phyloP scores from a whole-genome alignment of 257 asterid genomes.

The Solanum pinnatisectum region DNA sequence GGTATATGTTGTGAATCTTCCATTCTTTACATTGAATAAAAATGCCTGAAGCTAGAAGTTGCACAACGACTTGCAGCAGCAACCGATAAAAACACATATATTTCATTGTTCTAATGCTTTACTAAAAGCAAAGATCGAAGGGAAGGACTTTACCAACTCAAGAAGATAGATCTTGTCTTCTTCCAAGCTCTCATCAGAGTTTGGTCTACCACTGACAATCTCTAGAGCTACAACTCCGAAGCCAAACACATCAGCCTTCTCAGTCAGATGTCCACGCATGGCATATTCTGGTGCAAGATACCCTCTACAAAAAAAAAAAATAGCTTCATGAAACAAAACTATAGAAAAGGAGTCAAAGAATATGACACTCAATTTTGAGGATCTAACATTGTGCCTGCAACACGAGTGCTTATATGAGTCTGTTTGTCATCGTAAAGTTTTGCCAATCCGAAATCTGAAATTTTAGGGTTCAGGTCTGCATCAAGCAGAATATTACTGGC shows the following conservation, averaged over 20 bases:
- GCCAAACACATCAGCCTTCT: conserved; percentile 60
- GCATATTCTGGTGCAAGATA: conserved; percentile 77
- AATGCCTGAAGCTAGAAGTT: neutral
- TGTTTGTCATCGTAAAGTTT: conserved; percentile 54
- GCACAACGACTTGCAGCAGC: neutral
- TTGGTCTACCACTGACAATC: conserved; percentile 53
- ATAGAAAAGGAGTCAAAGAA: neutral
- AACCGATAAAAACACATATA: neutral
- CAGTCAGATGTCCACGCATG: conserved; percentile 67
- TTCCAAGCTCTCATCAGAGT: conserved; percentile 43
- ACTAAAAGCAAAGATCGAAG: neutral
- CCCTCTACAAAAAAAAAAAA: conserved; percentile 30
- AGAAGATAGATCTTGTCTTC: conserved; percentile 54
- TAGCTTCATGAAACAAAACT: neutral
- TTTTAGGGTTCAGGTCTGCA: conserved; percentile 46
- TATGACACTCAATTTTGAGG: neutral
- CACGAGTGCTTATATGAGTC: conserved; percentile 83
- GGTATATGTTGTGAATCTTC: neutral
- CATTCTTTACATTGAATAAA: no score
- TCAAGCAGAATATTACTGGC: conserved; percentile 74
- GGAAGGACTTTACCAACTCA: conserved; percentile 44
- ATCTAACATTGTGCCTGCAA: conserved; percentile 84
- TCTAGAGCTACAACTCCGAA: conserved; percentile 68
- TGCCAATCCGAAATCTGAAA: conserved; percentile 74
- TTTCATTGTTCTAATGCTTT: neutral